phyloP scores from a whole-genome alignment of 305 asterid species.

The Fraxinus sp. region DNA sequence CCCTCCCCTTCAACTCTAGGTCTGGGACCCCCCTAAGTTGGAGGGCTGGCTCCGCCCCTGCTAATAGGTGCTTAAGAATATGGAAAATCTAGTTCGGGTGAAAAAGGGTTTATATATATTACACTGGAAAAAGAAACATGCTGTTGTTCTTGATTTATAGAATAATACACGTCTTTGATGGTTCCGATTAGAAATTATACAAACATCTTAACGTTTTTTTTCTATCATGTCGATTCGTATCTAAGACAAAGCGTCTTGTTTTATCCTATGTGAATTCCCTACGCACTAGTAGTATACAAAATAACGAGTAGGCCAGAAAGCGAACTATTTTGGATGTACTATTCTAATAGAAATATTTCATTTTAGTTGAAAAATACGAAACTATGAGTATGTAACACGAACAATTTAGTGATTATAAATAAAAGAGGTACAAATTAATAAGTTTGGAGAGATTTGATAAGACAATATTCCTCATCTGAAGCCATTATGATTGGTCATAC shows the following conservation, averaged over 20 bases:
- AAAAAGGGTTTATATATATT: too few relatives aligned
- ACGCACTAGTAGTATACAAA: not conserved
- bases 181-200: too few relatives aligned
- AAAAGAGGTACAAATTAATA: not conserved
- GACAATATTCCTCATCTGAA: not conserved
- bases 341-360: not conserved
- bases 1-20: too few relatives aligned
- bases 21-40: too few relatives aligned
- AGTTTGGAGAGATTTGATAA: not conserved
- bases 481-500: constrained; percentile 28
- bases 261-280: not conserved
- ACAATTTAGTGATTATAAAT: not conserved
- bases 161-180: too few relatives aligned
- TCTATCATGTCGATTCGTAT: too few relatives aligned
- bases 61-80: too few relatives aligned
- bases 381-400: not conserved
- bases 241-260: not conserved
- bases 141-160: too few relatives aligned
- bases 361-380: not conserved
- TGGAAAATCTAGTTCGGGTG: too few relatives aligned
- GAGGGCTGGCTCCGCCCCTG: too few relatives aligned
- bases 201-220: too few relatives aligned
- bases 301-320: not conserved
- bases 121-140: too few relatives aligned
- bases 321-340: not conserved